phyloP scores from a whole-genome alignment of 2,329 filamentous ascomycete genomes.

The Lecanicillium sp. region DNA sequence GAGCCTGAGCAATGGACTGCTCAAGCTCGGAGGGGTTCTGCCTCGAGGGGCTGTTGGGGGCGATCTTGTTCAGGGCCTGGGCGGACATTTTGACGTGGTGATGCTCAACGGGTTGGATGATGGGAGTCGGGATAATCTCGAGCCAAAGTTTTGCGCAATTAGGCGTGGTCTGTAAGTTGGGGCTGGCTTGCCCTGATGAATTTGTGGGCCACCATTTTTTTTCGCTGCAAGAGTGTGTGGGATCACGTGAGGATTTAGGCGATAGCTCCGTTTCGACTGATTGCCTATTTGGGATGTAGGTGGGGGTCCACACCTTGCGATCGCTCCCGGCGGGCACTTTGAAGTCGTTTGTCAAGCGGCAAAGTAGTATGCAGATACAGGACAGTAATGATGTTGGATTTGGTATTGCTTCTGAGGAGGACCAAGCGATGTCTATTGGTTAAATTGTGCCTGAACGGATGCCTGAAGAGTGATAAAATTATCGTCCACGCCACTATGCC shows the following conservation, averaged over 20 bases:
- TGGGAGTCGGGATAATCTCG: constrained; percentile 22
- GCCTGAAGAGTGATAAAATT: no score
- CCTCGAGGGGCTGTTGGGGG: constrained; percentile 92
- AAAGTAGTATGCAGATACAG: no score
- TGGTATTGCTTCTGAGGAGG: no score
- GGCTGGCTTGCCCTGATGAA: constrained; percentile 32
- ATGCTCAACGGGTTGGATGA: constrained; percentile 29
- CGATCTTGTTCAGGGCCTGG: constrained; percentile 94
- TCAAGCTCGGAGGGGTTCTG: constrained; percentile 96
- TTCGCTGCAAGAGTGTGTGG: background rate
- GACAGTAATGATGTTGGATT: no score
- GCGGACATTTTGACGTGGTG: constrained; percentile 53
- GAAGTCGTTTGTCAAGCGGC: no score
- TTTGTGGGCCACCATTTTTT: constrained; percentile 10
- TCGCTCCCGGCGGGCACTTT: no score
- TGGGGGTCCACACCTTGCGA: background rate
- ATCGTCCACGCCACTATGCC: no score
- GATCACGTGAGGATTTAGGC: constrained; percentile 3
- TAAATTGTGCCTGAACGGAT: no score
- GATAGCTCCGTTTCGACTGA: background rate
- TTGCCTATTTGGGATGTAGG: background rate
- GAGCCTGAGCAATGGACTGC: constrained; percentile 91
- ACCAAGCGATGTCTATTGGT: no score
- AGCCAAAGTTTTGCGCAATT: constrained; percentile 25
- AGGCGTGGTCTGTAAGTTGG: constrained; percentile 33